Evolutionary conservation across 768 basidiomycete species (phyloP).

Genomic region (Suillus clintonianus): DNA sequence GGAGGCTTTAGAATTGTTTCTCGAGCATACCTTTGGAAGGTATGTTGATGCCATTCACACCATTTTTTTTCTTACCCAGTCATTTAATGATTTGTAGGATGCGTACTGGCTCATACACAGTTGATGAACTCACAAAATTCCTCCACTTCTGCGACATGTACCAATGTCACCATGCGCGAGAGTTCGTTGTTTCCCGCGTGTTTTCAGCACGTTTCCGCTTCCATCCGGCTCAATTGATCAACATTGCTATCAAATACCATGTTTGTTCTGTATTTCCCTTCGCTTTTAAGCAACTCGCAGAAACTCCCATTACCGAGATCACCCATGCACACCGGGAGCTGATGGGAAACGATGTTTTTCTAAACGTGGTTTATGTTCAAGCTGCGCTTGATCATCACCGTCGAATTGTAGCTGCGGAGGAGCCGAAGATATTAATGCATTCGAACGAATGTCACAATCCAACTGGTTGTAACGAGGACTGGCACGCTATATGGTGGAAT

Average conservation of each 20-base stretch:
- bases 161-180: neutral
- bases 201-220: neutral
- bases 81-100: neutral
- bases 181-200: neutral
- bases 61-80: neutral
- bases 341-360: conserved; percentile 3
- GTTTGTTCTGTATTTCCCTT: neutral
- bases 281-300: neutral
- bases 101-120: neutral
- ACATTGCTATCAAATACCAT: conserved; percentile 2
- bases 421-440: conserved; percentile 1
- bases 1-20: neutral
- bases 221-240: neutral
- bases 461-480: conserved; percentile 5
- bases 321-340: neutral
- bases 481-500: conserved; percentile 17
- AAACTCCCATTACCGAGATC: neutral
- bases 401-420: conserved; percentile 9
- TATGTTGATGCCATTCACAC: neutral
- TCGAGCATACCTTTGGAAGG: neutral
- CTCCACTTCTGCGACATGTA: neutral
- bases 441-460: conserved; percentile 4
- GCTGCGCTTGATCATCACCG: conserved; percentile 4
- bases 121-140: neutral
- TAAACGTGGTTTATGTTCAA: neutral